Conservation (phyloP, 805 yeast genomes). For the Isabelozyma gotoi region DNA sequence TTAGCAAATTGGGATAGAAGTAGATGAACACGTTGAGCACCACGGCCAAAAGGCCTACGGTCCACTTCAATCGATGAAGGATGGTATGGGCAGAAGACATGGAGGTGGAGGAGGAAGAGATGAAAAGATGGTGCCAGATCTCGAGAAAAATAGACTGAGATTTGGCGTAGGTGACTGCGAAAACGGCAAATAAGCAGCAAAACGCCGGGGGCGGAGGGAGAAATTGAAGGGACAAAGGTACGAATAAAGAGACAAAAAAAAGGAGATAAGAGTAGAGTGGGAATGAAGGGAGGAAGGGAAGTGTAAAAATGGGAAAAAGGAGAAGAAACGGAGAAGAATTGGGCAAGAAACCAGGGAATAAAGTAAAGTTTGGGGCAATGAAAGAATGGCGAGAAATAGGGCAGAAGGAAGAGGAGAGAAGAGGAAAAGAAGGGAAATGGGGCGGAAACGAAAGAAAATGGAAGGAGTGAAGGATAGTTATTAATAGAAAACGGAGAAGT, state of each 20-base stretch:
- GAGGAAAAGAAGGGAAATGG: no score
- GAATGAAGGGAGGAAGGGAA: background rate
- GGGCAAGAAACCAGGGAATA: no score
- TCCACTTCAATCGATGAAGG: conserved; percentile 13
- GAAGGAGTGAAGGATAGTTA: no score
- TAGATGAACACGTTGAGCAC: conserved; percentile 63
- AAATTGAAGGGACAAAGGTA: background rate
- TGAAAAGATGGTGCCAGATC: background rate
- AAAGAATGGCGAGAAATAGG: no score
- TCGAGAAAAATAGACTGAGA: background rate
- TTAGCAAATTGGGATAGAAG: conserved; percentile 66
- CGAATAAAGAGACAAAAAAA: no score
- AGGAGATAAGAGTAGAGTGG: background rate
- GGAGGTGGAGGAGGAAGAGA: background rate
- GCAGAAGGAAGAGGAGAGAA: no score
- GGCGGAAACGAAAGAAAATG: no score
- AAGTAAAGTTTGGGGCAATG: no score
- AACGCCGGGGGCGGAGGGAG: background rate
- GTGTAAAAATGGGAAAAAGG: no score
- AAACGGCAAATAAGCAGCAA: background rate
- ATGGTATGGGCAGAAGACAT: background rate
- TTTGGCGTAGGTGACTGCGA: background rate
- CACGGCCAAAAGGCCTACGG: conserved; percentile 39
- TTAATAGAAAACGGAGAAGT: no score
- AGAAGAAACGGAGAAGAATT: no score